These are phyloP conservation scores for Wakefieldia striispora DNA, from an alignment of 768 basidiomycete species.

Conservation along the genomic window DNA sequence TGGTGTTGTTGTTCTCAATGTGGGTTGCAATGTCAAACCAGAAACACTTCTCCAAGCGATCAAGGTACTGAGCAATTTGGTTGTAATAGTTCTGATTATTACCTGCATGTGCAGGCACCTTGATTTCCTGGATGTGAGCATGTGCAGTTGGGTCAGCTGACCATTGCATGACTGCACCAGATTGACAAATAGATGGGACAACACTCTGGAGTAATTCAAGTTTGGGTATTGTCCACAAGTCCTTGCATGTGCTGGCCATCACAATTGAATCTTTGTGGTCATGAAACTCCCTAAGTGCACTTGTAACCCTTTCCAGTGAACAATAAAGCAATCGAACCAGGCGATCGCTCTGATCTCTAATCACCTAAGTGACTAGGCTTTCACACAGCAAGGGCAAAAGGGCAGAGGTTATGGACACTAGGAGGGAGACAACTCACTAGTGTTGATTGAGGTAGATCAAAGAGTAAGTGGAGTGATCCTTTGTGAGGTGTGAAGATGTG, in stretches of 20 bases:
- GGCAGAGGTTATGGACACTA: too few relatives aligned
- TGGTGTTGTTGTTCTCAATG: too few relatives aligned
- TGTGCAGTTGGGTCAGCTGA: not conserved
- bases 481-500: too few relatives aligned
- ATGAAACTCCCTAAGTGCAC: conserved; percentile 35
- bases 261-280: conserved; percentile 35
- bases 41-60: not conserved
- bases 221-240: not conserved
- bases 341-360: too few relatives aligned
- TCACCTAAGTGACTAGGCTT: too few relatives aligned
- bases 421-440: too few relatives aligned
- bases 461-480: too few relatives aligned
- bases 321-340: too few relatives aligned
- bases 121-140: not conserved
- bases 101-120: not conserved
- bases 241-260: conserved; percentile 18
- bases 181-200: not conserved
- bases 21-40: not conserved
- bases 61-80: not conserved
- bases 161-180: not conserved
- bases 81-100: not conserved
- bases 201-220: too few relatives aligned
- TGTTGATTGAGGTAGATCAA: too few relatives aligned
- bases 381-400: too few relatives aligned
- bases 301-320: conserved; percentile 27